Conservation (phyloP, 768 basidiomycete genomes). For the Cystobasidium tubakii region DNA sequence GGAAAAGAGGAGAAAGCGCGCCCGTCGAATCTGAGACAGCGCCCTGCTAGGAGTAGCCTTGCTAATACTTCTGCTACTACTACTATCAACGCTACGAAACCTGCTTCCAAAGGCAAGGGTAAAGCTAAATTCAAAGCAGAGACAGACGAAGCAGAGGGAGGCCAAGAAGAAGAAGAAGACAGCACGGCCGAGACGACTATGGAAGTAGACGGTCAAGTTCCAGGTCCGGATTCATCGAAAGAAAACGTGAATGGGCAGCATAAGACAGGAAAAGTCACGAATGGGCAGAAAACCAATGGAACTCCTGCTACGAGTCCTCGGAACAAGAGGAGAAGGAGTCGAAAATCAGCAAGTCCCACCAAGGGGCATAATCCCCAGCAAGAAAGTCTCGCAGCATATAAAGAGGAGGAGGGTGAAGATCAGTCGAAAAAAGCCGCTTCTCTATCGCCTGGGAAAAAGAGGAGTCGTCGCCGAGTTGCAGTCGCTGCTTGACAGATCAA, state of each 20-base stretch:
- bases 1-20: conserved; percentile 25
- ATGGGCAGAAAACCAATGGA: not conserved
- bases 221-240: not conserved
- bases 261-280: conserved; percentile 44
- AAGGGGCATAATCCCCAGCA: not conserved
- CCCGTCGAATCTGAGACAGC: conserved; percentile 40
- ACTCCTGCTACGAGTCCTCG: not conserved
- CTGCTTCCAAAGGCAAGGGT: not conserved
- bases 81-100: not conserved
- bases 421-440: not conserved
- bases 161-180: conserved; percentile 53
- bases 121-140: conserved; percentile 48
- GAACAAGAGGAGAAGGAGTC: not conserved
- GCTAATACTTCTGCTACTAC: not conserved
- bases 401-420: not conserved
- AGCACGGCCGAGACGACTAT: conserved; percentile 50
- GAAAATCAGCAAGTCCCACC: not conserved
- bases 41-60: conserved; percentile 50
- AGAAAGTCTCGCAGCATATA: not conserved
- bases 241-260: not conserved
- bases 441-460: conserved; percentile 10
- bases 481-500: not conserved
- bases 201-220: conserved; percentile 37
- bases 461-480: not conserved
- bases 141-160: conserved; percentile 53